Percentiles rank a stretch among this genome's conserved stretches.
phyloP scores from a whole-genome alignment of 805 yeast species.

The Schwanniomyces sp. region DNA sequence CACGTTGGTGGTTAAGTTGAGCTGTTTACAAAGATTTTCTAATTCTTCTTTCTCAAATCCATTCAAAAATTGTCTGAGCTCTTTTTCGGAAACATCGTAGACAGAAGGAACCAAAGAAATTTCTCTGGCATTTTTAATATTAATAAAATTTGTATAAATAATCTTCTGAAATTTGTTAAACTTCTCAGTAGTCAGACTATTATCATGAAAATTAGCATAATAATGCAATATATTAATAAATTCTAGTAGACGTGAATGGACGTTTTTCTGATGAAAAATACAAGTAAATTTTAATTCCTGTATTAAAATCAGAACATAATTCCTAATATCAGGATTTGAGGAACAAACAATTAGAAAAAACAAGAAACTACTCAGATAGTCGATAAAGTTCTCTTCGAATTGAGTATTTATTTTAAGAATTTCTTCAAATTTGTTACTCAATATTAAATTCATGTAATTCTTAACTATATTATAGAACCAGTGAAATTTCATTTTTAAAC shows the following conservation, averaged over 20 bases:
- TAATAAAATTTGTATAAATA: conserved; percentile 1
- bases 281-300: conserved; percentile 3
- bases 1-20: background rate
- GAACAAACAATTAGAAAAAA: conserved; percentile 1
- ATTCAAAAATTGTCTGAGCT: conserved; percentile 4
- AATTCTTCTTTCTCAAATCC: conserved; percentile 1
- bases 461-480: conserved; percentile 6
- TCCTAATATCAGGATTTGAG: conserved; percentile 4
- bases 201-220: conserved; percentile 34
- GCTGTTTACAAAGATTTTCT: conserved; percentile 1
- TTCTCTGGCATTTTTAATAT: background rate
- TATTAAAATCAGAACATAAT: conserved; percentile 3
- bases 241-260: background rate
- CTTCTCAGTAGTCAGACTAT: background rate
- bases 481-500: conserved; percentile 2
- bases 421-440: background rate
- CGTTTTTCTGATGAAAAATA: background rate
- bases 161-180: conserved; percentile 6
- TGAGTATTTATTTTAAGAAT: background rate
- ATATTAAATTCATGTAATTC: conserved; percentile 3
- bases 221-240: conserved; percentile 13
- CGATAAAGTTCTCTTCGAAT: background rate
- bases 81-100: conserved; percentile 2
- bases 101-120: conserved; percentile 9
- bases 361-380: conserved; percentile 7